Conservation (phyloP, 1,139 yeast species). For the Kodamaea sp. region DNA sequence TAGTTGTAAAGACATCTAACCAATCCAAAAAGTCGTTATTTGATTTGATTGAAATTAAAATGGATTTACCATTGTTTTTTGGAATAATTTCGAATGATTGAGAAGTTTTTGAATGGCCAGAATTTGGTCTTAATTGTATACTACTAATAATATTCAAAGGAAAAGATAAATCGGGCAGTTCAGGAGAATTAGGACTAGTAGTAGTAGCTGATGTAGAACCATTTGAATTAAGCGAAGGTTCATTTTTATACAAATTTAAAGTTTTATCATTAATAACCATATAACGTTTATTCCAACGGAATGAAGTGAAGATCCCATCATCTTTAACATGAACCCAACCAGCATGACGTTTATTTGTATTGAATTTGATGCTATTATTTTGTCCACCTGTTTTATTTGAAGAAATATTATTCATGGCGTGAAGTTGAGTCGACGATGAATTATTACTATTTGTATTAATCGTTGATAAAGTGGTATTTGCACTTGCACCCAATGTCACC, state of each 20-base stretch:
- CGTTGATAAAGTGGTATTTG: conserved; percentile 6
- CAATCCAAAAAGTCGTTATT: conserved; percentile 83
- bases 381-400: neutral
- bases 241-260: conserved; percentile 72
- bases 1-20: conserved; percentile 86
- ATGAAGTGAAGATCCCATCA: conserved; percentile 75
- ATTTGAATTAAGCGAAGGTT: conserved; percentile 27
- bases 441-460: conserved; percentile 2
- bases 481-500: conserved; percentile 4
- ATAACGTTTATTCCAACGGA: conserved; percentile 89
- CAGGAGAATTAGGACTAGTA: conserved; percentile 11
- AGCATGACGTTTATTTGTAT: conserved; percentile 31
- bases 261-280: conserved; percentile 73
- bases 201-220: conserved; percentile 2
- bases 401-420: neutral
- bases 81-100: conserved; percentile 77
- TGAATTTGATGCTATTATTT: conserved; percentile 14
- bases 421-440: neutral
- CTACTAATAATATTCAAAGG: conserved; percentile 39
- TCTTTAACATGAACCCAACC: conserved; percentile 95
- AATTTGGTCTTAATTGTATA: conserved; percentile 38
- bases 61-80: conserved; percentile 53
- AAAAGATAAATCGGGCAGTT: conserved; percentile 38
- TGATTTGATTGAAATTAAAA: conserved; percentile 71
- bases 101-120: conserved; percentile 51